Base-by-base conservation (phyloP, 371 early-diverging fungal genomes). In the Choanephora cucurbitarum region DNA sequence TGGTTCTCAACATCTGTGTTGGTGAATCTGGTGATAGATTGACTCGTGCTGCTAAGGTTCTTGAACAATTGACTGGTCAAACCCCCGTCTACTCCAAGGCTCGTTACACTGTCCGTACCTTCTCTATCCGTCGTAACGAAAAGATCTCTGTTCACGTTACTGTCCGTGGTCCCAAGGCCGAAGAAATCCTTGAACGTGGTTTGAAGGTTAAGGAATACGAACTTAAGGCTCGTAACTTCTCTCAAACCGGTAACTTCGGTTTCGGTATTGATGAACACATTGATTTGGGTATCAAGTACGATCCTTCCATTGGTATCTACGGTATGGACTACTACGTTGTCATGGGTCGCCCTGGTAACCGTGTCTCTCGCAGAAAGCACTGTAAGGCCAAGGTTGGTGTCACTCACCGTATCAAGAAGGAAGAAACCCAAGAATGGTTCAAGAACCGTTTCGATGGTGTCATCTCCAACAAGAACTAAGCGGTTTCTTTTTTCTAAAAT, bases 251-350 rank as follows among this genome's bases (percentile, higher is more conserved):
- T 60, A 98, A 98, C 92, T 99, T 99, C 74, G 99, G 99, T 68
- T 99, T 99, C 88, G 99, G 99, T 92, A 94, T 99, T 85, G 91
- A 97, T 72, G 99, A 99, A 87, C 99, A 99, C 88, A 99, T 99
- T 66, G 99, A 99, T 84, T 87, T 99, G 74, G 99, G 99, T 70
- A 98, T 99, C 87, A 99, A 99, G 91, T 99, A 99, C 87, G 99
- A 99, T 83, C 99, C 99, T 46, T 86, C 88, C 79, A 98, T 99
- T 72, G 97, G 98, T 86, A 95, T 95, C 70, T 96, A 95, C 81
- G 96, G 95, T 72, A 93, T 98, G 95, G 97, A 97, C 83, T 97
- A 96, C 82, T 94, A 89, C 85, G 93, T 98, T 69, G 95, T 97
- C 81, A 91, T 99, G 89, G 93, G 94, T 60, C 95, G 98, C 77